These are phyloP conservation scores for Tetrastigma voinierianum DNA, from an alignment of 164 flowering plant genomes.

Conservation along the genomic window DNA sequence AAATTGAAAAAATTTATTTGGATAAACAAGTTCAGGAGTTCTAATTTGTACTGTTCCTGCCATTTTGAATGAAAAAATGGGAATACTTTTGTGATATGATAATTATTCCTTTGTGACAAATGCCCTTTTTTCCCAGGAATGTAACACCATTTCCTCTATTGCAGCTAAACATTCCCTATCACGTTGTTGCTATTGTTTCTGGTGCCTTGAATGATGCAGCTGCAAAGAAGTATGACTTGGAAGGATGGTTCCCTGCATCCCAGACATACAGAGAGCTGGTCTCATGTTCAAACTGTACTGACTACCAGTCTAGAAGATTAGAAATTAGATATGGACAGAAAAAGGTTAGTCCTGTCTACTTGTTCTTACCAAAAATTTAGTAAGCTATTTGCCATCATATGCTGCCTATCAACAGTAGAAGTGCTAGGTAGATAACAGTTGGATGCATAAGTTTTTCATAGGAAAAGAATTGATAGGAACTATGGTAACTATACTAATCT, in stretches of 20 bases:
- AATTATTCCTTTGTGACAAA: background rate
- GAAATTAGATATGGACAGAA: slow-evolving; percentile 92
- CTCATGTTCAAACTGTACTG: slow-evolving; percentile 94
- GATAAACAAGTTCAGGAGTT: background rate
- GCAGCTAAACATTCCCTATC: slow-evolving; percentile 87
- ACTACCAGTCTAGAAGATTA: slow-evolving; percentile 82
- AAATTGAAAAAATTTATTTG: background rate
- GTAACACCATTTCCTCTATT: background rate
- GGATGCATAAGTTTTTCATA: no score
- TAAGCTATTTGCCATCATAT: no score
- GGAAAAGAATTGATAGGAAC: no score
- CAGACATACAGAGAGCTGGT: slow-evolving; percentile 85
- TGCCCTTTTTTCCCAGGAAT: background rate
- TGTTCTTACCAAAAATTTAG: background rate
- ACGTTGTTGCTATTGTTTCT: slow-evolving; percentile 80
- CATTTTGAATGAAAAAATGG: background rate
- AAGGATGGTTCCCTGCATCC: slow-evolving; percentile 97
- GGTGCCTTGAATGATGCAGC: slow-evolving; percentile 98
- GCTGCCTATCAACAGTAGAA: no score
- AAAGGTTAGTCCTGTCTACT: slow-evolving; percentile 44
- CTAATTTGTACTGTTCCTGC: background rate
- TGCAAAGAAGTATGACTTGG: slow-evolving; percentile 94
- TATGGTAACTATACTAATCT: no score
- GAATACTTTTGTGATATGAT: background rate
- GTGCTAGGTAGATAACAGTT: no score